phyloP scores from a whole-genome alignment of 2,329 filamentous ascomycete genomes.

The Cadophora luteo-olivacea region DNA sequence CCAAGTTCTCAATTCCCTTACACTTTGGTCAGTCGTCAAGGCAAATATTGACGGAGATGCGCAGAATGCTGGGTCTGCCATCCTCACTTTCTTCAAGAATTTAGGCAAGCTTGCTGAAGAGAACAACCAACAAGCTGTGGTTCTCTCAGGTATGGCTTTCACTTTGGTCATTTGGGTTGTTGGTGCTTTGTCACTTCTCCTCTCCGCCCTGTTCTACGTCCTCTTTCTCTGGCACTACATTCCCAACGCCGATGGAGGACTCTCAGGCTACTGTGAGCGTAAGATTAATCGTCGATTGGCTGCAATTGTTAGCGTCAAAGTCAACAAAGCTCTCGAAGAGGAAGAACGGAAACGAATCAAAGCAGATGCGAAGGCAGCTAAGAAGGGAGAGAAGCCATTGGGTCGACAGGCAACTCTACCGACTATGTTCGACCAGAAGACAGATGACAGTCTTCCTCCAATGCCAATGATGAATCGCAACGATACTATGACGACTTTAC shows the following conservation, averaged over 20 bases:
- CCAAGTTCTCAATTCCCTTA: conserved; percentile 88
- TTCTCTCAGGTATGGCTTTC: conserved; percentile 91
- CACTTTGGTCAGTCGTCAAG: conserved; percentile 82
- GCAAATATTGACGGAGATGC: conserved; percentile 71
- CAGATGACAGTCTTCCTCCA: conserved; percentile 60
- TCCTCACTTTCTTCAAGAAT: conserved; percentile 84
- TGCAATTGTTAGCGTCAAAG: conserved; percentile 83
- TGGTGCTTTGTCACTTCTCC: conserved; percentile 75
- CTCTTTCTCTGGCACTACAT: conserved; percentile 95
- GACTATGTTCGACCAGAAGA: conserved; percentile 57
- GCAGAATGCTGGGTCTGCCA: conserved; percentile 63
- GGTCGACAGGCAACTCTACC: conserved; percentile 73
- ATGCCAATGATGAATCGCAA: conserved; percentile 66
- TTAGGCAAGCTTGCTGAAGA: conserved; percentile 74
- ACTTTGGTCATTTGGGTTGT: conserved; percentile 90
- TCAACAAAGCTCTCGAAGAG: conserved; percentile 86
- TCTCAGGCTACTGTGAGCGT: conserved; percentile 85
- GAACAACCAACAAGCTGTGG: conserved; percentile 79
- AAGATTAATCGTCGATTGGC: conserved; percentile 89
- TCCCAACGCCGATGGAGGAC: conserved; percentile 77
- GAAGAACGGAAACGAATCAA: conserved; percentile 68
- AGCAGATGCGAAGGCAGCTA: conserved; percentile 56
- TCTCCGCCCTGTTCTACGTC: conserved; percentile 80
- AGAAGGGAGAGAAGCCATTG: conserved; percentile 57
- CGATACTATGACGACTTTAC: conserved; percentile 67